Evolutionary conservation across 495 filamentous ascomycete species (phyloP), one percentile per base, ranked within the genome.

Genomic region (Cercophora sp.): DNA sequence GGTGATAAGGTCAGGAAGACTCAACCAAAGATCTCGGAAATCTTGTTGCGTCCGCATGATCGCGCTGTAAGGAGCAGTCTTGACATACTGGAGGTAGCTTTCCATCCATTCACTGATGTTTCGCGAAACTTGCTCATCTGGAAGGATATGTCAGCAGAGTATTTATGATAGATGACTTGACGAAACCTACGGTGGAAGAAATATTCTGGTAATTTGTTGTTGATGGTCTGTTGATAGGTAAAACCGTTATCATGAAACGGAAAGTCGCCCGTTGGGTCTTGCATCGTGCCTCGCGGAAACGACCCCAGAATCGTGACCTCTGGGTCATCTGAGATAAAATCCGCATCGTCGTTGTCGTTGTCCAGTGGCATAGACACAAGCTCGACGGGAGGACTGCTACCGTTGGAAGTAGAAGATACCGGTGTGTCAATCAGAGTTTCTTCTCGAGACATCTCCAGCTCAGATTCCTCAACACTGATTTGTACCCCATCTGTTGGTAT

Each of bases 81-180:
- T n/a, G 66, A 60, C 41, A 59, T 24, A 72, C 22, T 13, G 29
- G 31, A 79, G 34, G 50, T 69, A 79, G 20, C 48, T 57, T 11
- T 72, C 65, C 10, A 80, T 64, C 76, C 77, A 81, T 1, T 62
- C 54, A 5, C 63, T 57, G 5, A 80, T 26, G 35, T 59, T 56
- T 16, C 60, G 60, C 40, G 75, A 58, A 6, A 69, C 68, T 11
- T 68, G 65, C 4, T 72, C 68, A 39, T 73, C 70, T 54, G 58
- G 45, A n/a, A 51, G 36, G 22, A 27, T n/a, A 50, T 52, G 47
- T 77, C 66, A 76, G 53, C 25, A 26, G 0, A 24, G 43, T 60
- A 45, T 48, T 55, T 48, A 48, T 48, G 20, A 61, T 27, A n/a
- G 48, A n/a, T 9, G 43, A 4, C 9, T n/a, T 24, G 25, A 18